These are phyloP conservation scores for Fusarium pseudograminearum DNA, from an alignment of 2,329 filamentous ascomycete species.

Conservation along the genomic window DNA sequence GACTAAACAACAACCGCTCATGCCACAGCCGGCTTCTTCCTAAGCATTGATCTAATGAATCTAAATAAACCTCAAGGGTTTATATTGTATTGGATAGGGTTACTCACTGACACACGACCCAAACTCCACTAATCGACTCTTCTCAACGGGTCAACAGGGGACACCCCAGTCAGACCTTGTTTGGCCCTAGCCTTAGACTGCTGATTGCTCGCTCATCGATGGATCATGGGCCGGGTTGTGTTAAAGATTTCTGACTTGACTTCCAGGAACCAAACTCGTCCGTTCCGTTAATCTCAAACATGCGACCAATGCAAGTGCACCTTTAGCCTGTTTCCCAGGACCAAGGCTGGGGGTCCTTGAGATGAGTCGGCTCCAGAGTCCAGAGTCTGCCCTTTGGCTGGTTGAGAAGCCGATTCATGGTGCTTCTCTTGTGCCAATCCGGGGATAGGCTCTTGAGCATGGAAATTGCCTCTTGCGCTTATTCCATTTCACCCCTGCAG, in stretches of 20 bases:
- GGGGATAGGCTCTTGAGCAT: slow-evolving; percentile 35
- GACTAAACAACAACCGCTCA: slow-evolving; percentile 12
- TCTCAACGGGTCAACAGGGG: slow-evolving; percentile 40
- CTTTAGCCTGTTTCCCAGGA: slow-evolving; percentile 39
- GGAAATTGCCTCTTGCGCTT: slow-evolving; percentile 43
- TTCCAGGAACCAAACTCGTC: slow-evolving; percentile 39
- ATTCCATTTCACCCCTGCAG: slow-evolving; percentile 40
- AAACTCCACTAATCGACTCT: slow-evolving; percentile 31
- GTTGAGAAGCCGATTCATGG: slow-evolving; percentile 29
- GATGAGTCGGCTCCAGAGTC: background rate
- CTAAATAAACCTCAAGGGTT: slow-evolving; percentile 22
- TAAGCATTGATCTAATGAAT: slow-evolving; percentile 17
- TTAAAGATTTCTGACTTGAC: slow-evolving; percentile 34
- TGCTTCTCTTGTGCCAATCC: slow-evolving; percentile 34
- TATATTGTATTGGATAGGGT: slow-evolving; percentile 1
- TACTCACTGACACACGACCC: slow-evolving; percentile 40
- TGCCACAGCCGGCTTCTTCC: slow-evolving; percentile 1
- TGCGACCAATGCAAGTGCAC: slow-evolving; percentile 33
- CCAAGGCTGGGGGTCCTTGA: background rate
- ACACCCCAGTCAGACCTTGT: slow-evolving; percentile 16
- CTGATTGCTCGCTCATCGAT: slow-evolving; percentile 15
- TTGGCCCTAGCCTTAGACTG: slow-evolving; percentile 10
- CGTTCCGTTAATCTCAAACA: slow-evolving; percentile 67
- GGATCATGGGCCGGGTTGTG: slow-evolving; percentile 2
- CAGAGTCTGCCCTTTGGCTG: slow-evolving; percentile 18